Percentiles rank a stretch among this genome's conserved stretches.
phyloP scores from a whole-genome alignment of 2,329 filamentous ascomycete genomes.

The Xylaria sp. region DNA sequence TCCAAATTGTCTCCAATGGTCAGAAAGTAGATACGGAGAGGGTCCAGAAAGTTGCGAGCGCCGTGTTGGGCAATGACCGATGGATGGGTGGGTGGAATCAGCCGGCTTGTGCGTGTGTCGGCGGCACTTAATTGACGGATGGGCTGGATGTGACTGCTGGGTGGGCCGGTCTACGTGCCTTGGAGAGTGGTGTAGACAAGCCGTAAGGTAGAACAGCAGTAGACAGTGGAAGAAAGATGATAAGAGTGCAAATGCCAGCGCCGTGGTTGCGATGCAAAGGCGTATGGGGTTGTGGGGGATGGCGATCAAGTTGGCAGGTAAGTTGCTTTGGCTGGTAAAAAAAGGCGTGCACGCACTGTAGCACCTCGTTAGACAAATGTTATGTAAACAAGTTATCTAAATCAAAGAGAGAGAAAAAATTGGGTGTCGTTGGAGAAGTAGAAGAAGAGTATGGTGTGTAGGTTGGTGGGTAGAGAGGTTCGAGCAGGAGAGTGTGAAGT shows the following conservation, averaged over 20 bases:
- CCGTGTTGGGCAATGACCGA: constrained; percentile 50
- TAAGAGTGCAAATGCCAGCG: constrained; percentile 29
- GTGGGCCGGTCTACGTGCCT: constrained; percentile 33
- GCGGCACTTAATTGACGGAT: constrained; percentile 38
- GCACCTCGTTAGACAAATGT: constrained; percentile 34
- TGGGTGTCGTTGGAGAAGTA: constrained; percentile 36
- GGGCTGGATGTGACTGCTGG: constrained; percentile 30
- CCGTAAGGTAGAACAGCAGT: constrained; percentile 24
- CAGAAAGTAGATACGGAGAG: constrained; percentile 44
- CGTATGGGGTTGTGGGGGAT: constrained; percentile 22
- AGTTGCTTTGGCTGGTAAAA: constrained; percentile 26
- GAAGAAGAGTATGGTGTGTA: constrained; percentile 36
- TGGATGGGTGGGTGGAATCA: constrained; percentile 33
- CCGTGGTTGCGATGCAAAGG: constrained; percentile 31
- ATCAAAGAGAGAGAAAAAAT: constrained; percentile 25
- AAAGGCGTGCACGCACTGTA: constrained; percentile 36
- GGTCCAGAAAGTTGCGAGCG: constrained; percentile 43
- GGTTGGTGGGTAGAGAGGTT: constrained; percentile 43
- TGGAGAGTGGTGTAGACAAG: constrained; percentile 35
- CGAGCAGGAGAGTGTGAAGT: constrained; percentile 43
- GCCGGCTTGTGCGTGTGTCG: constrained; percentile 35
- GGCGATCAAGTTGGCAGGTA: constrained; percentile 26
- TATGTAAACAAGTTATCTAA: constrained; percentile 26
- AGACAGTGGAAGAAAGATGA: constrained; percentile 19
- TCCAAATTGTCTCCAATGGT: constrained; percentile 44